Base-by-base conservation (phyloP, 352 stramenopile species). In the Blastocystis sp. region DNA sequence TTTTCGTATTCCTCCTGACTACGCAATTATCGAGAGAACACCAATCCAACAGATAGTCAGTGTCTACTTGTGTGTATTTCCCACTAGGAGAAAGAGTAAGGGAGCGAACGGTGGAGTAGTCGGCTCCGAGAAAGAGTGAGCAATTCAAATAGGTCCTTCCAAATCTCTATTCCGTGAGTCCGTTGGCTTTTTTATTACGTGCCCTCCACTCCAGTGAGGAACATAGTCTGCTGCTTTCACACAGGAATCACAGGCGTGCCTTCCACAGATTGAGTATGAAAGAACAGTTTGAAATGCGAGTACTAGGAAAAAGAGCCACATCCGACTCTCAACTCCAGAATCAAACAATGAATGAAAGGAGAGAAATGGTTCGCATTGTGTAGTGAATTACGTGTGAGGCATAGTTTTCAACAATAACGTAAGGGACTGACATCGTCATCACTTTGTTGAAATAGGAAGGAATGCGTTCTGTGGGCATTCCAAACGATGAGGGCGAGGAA, bases 171-270 rank as follows among this genome's bases (percentile, higher is more conserved):
- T 21, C 11, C 7, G 40, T 34, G 46, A 0, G n/a, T 16, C 46
- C 29, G n/a, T 18, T 49, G 14, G 14, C 8, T 38, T 9, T 3
- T 24, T 7, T 51, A 54, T 11, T 49, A 65, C 69, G 40, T 40
- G 4, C 4, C 69, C 38, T 64, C 69, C 69, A 49, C 44, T 46
- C 69, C 69, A 81, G 38, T 81, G 69, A 27, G 51, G 51, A 1
- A 81, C 69, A 64, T 81, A 81, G 16, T 49, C 29, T 29, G 21
- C 40, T 14, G 69, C 69, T 24, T 11, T 16, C 1, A 81, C 53
- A 64, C 69, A 81, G 14, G 69, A 81, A 81, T 81, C 69, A 27
- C 69, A 81, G 11, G 34, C 7, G 11, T 81, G 29, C 63, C 69
- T 81, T 48, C 69, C 69, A 38, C 69, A 81, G 8, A 81, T 61